Percentiles rank a stretch among this genome's conserved stretches.
phyloP scores from a whole-genome alignment of 495 filamentous ascomycete genomes.

The Penicillium waksmanii region DNA sequence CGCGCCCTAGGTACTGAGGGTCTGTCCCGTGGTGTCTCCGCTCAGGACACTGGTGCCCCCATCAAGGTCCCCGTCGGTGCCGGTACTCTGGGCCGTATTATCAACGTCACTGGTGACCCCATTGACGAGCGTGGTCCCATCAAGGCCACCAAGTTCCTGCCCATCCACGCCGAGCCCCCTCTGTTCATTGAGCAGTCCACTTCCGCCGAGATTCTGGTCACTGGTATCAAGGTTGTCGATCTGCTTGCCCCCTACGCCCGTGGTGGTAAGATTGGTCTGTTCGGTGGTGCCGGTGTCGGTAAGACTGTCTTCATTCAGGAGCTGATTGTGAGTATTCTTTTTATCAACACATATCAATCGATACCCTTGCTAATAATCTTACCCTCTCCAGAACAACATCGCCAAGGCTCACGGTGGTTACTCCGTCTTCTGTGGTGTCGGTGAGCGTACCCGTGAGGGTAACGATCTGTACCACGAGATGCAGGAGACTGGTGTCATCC shows the following conservation, averaged over 20 bases:
- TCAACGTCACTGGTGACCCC: constrained; percentile 99
- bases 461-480: constrained; percentile 99
- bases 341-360: background rate
- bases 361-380: background rate
- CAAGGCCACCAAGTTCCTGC: constrained; percentile 82
- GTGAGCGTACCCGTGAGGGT: constrained; percentile 99
- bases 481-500: constrained; percentile 99
- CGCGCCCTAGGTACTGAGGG: constrained; percentile 85
- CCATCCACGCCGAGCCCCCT: constrained; percentile 95
- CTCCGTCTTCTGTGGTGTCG: constrained; percentile 99
- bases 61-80: constrained; percentile 97
- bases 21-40: constrained; percentile 87
- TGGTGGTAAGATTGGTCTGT: constrained; percentile 99
- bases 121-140: constrained; percentile 99
- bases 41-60: constrained; percentile 86
- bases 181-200: constrained; percentile 93
- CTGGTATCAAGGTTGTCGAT: constrained; percentile 99
- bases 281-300: constrained; percentile 99
- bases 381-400: constrained; percentile 82
- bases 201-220: constrained; percentile 91
- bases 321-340: constrained; percentile 70
- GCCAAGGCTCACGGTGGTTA: constrained; percentile 99
- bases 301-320: constrained; percentile 99
- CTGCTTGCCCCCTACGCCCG: constrained; percentile 97
- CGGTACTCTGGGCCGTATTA: constrained; percentile 96